Conservation (phyloP, 495 filamentous ascomycete species). For the Annulohypoxylon moriforme region DNA sequence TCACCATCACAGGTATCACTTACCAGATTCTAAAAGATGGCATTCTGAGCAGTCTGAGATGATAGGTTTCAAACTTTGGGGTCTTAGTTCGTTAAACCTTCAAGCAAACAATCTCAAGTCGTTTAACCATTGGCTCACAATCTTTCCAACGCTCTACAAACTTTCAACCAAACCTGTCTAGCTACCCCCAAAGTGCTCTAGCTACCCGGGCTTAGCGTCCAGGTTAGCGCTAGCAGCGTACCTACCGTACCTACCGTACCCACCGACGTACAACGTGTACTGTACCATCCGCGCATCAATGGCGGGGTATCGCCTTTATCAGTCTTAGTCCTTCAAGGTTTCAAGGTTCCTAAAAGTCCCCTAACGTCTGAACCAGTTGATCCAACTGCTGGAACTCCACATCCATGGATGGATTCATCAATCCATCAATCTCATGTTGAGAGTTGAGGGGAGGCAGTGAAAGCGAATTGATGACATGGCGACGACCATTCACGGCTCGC, state of each 20-base stretch:
- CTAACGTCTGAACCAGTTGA: slow-evolving; percentile 25
- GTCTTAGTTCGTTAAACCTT: slow-evolving; percentile 4
- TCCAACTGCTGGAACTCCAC: slow-evolving; percentile 39
- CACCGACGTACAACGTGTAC: slow-evolving; percentile 26
- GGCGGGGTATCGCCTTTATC: slow-evolving; percentile 45
- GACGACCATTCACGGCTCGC: slow-evolving; percentile 35
- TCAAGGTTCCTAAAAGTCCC: slow-evolving; percentile 12
- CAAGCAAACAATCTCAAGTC: slow-evolving; percentile 1
- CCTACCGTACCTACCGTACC: slow-evolving; percentile 7
- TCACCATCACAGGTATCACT: too few species aligned
- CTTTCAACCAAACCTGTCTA: neutral
- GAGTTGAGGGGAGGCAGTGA: neutral
- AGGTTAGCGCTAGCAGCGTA: neutral
- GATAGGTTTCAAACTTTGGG: neutral
- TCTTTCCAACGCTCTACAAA: neutral
- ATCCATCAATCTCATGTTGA: slow-evolving; percentile 45
- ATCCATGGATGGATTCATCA: slow-evolving; percentile 29
- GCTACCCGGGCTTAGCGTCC: neutral
- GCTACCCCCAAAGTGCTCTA: neutral
- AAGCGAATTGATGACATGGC: slow-evolving; percentile 41
- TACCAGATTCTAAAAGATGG: neutral
- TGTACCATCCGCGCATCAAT: slow-evolving; percentile 31
- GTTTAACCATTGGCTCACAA: neutral
- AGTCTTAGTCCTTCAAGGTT: slow-evolving; percentile 28
- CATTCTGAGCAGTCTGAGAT: slow-evolving; percentile 1